Evolutionary conservation across 768 basidiomycete species (phyloP), one percentile per base, ranked within the genome.

Genomic region (Trametes coccinea): DNA sequence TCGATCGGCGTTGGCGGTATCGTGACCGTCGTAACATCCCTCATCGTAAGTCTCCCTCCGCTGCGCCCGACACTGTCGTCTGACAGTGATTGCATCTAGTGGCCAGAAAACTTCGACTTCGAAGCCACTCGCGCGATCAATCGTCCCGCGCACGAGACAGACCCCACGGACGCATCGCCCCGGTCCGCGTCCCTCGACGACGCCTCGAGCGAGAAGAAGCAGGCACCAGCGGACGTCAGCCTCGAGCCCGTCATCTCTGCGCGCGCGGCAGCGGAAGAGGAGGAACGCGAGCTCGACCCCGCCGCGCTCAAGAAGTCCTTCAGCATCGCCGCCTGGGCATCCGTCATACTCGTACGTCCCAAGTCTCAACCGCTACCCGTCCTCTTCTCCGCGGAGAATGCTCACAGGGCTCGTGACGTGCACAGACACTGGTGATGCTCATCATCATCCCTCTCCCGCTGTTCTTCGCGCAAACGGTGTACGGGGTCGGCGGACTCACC

Each of bases 41-140:
- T 85, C 48, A 77, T 94, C 27, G 88, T 89, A 69, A 60, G 84
- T 74, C 27, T 3, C 40, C 5, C 16, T 30, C 4, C 49, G 2
- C 41, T 14, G 27, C 46, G 22, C 22, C 22, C 22, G 22, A 22
- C 22, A 22, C 22, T 22, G 22, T 1, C 30, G 22, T 22, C 22
- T 22, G 22, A 22, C 22, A 22, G 22, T 22, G 22, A 22, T 22
- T 22, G 33, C 49, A 29, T 16, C 37, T 53, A 90, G 87, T 86
- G 84, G 81, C 92, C 93, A 0, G 93, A 89, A 41, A 72, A 92
- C 71, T 97, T 88, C 67, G 84, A 93, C 74, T 98, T 92, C 75
- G 83, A 83, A 37, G 74, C 80, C 11, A 95, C 93, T 0, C 86
- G 94, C 11, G 82, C 84, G 0, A 90, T 97, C 72, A 94, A 96